Conservation (phyloP, 768 basidiomycete genomes). For the Albatrellus ellisii region DNA sequence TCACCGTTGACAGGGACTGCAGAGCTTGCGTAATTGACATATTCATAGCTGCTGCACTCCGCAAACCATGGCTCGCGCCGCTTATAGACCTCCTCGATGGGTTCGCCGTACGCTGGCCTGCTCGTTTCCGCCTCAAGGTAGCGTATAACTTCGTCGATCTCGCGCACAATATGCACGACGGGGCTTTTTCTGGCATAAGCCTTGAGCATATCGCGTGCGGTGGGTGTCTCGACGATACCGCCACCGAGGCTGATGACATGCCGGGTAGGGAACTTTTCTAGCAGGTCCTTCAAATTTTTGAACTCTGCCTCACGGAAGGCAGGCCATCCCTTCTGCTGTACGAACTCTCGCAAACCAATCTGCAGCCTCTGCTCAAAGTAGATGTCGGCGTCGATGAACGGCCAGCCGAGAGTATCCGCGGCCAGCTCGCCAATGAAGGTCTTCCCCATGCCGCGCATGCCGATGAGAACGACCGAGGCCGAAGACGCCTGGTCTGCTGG, state of each 20-base stretch:
- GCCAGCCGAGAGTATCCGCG: constrained; percentile 56
- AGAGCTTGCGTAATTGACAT: constrained; percentile 45
- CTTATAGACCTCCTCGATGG: constrained; percentile 69
- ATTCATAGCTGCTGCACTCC: constrained; percentile 73
- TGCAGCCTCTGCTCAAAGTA: constrained; percentile 56
- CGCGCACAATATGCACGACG: constrained; percentile 77
- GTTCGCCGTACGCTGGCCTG: constrained; percentile 83
- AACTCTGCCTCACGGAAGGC: constrained; percentile 80
- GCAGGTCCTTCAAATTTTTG: constrained; percentile 51
- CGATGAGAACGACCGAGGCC: constrained; percentile 66
- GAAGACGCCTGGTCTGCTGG: constrained; percentile 20
- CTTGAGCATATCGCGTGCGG: constrained; percentile 59
- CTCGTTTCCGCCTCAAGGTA: constrained; percentile 68
- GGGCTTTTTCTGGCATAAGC: constrained; percentile 48
- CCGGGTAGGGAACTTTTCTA: constrained; percentile 36
- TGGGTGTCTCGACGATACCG: constrained; percentile 81
- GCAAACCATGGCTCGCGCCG: constrained; percentile 80
- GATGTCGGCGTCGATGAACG: constrained; percentile 74
- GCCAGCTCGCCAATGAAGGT: constrained; percentile 77
- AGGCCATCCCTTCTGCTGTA: constrained; percentile 75
- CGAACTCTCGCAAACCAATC: constrained; percentile 59
- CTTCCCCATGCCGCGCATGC: constrained; percentile 98
- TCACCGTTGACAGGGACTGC: constrained; percentile 1
- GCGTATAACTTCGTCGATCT: constrained; percentile 65
- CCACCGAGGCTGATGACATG: constrained; percentile 89